Conservation (phyloP, 192 early-diverging fungal species). For the Borealophlyctis nickersoniae region DNA sequence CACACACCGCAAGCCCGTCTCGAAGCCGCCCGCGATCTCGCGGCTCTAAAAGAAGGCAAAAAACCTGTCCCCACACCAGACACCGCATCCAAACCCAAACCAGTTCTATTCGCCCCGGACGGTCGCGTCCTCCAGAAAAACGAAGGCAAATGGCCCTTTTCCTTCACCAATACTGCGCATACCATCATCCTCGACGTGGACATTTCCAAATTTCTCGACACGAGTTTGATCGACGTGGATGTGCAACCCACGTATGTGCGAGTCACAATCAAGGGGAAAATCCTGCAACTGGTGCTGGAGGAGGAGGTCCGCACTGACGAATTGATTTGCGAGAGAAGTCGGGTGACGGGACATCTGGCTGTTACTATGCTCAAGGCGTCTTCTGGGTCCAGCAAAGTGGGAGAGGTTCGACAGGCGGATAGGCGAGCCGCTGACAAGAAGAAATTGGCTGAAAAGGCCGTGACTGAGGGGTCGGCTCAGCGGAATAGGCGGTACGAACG, state of each 20-base stretch:
- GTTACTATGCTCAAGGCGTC: conserved; percentile 43
- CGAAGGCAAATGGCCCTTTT: conserved; percentile 51
- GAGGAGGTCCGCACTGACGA: conserved; percentile 35
- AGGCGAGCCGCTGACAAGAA: conserved; percentile 11
- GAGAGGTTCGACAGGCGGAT: conserved; percentile 8
- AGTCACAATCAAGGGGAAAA: conserved; percentile 49
- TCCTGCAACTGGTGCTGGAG: conserved; percentile 50
- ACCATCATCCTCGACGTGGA: conserved; percentile 39
- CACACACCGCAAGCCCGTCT: conserved; percentile 52
- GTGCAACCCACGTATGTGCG: conserved; percentile 38
- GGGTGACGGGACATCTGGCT: conserved; percentile 38
- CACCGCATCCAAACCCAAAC: conserved; percentile 6
- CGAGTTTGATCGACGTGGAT: conserved; percentile 50
- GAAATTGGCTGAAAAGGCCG: conserved; percentile 4
- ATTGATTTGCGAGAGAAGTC: conserved; percentile 49
- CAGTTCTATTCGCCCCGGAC: conserved; percentile 26
- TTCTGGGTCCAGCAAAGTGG: conserved; percentile 8
- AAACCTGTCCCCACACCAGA: conserved; percentile 7
- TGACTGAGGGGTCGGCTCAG: not conserved
- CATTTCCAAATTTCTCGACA: conserved; percentile 52
- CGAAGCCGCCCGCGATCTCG: conserved; percentile 49
- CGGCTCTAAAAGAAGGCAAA: conserved; percentile 31
- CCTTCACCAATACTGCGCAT: conserved; percentile 21
- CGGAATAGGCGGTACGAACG: conserved; percentile 21
- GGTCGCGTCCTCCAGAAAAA: conserved; percentile 54